phyloP scores from a whole-genome alignment of 176 grass and related monocot genomes.

The Zea mays region Zm-B73-REFERENCE-NAM-5.0 NC_050103.1:53010001-53010500 shows the following conservation, averaged over 20 bases:
- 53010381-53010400: conserved; percentile 63
- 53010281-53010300: no score
- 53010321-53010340: background rate
- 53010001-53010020: background rate
- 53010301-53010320: no score
- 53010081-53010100: conserved; percentile 51
- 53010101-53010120: conserved; percentile 69
- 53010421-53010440: conserved; percentile 49
- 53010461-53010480: background rate
- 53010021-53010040: background rate
- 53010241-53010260: background rate
- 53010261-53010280: conserved; percentile 24
- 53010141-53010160: background rate
- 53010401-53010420: conserved; percentile 36
- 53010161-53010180: no score
- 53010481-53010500: conserved; percentile 23
- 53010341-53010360: background rate
- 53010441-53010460: conserved; percentile 36
- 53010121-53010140: conserved; percentile 5
- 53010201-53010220: background rate
- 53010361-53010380: background rate
- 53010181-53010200: background rate
- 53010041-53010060: no score
- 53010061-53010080: background rate
- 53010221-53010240: background rate